A percentile compares a stretch with the other conserved stretches of the same genome.
Evolutionary conservation across 2,329 filamentous ascomycete species (phyloP).

Genomic region (Incumbomyces delicatus): DNA sequence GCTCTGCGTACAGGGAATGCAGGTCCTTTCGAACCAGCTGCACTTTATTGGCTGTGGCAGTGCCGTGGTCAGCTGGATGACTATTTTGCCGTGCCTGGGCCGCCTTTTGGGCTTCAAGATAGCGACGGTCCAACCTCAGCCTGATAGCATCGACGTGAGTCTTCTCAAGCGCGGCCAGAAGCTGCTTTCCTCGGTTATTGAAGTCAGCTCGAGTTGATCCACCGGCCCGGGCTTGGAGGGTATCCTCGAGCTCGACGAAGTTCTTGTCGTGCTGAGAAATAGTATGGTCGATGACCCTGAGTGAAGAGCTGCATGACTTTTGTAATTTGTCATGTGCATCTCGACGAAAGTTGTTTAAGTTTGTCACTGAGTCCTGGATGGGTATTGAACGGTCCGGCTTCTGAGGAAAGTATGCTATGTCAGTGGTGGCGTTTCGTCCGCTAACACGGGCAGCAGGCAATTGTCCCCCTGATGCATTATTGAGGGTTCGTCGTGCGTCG

Average conservation of each 20-base stretch:
- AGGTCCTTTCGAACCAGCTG: slow-evolving; percentile 12
- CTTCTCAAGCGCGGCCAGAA: slow-evolving; percentile 9
- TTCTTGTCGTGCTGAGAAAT: slow-evolving; percentile 1
- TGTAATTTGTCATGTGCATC: background rate
- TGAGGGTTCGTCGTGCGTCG: background rate
- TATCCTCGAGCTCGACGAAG: background rate
- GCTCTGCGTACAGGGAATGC: slow-evolving; percentile 14
- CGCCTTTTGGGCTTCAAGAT: slow-evolving; percentile 11
- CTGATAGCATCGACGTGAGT: slow-evolving; percentile 11
- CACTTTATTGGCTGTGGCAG: background rate
- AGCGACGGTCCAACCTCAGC: slow-evolving; percentile 14
- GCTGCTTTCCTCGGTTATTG: background rate
- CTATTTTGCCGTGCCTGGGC: background rate
- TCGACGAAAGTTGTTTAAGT: background rate
- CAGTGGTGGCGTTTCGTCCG: too few species aligned
- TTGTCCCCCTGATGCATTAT: background rate
- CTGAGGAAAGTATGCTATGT: background rate
- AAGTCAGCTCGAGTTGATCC: background rate
- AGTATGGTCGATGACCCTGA: background rate
- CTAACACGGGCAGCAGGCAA: too few species aligned
- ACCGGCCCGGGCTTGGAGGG: background rate
- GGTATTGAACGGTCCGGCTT: background rate
- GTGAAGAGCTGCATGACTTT: background rate
- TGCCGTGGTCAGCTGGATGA: background rate
- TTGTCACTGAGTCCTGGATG: background rate